These are phyloP conservation scores for Thelonectria olida DNA, from an alignment of 2,329 filamentous ascomycete species.

Conservation along the genomic window DNA sequence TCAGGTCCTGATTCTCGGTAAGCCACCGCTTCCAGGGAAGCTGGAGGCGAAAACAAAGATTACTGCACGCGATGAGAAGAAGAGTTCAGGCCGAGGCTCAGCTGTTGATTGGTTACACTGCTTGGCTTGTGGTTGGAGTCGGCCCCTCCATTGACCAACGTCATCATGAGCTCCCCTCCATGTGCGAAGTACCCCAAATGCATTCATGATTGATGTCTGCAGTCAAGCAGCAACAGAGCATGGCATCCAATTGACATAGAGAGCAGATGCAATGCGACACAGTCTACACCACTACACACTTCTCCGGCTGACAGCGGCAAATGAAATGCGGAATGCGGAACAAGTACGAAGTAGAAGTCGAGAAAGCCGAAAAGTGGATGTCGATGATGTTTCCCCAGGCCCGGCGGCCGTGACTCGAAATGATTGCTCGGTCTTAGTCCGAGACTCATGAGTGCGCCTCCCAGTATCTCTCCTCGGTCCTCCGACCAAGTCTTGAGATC, in stretches of 20 bases:
- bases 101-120: slow-evolving; percentile 12
- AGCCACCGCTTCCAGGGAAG: background rate
- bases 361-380: slow-evolving; percentile 14
- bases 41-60: background rate
- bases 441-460: slow-evolving; percentile 24
- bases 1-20: background rate
- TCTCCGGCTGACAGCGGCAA: background rate
- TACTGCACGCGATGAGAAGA: background rate
- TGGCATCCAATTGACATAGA: slow-evolving; percentile 1
- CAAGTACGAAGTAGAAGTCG: slow-evolving; percentile 7
- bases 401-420: slow-evolving; percentile 30
- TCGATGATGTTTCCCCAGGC: slow-evolving; percentile 34
- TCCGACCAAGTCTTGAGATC: slow-evolving; percentile 1
- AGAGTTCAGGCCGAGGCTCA: slow-evolving; percentile 13
- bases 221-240: background rate
- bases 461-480: slow-evolving; percentile 9
- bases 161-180: slow-evolving; percentile 15
- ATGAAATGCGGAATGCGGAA: slow-evolving; percentile 1
- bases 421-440: slow-evolving; percentile 33
- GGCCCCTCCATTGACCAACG: slow-evolving; percentile 8
- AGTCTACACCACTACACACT: background rate
- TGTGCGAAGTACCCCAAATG: slow-evolving; percentile 6
- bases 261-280: background rate
- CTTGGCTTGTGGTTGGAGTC: slow-evolving; percentile 4
- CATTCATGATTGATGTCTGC: background rate